Evolutionary conservation across 2,329 filamentous ascomycete species (phyloP).

Genomic region (Lecanoromycetidae sp.): DNA sequence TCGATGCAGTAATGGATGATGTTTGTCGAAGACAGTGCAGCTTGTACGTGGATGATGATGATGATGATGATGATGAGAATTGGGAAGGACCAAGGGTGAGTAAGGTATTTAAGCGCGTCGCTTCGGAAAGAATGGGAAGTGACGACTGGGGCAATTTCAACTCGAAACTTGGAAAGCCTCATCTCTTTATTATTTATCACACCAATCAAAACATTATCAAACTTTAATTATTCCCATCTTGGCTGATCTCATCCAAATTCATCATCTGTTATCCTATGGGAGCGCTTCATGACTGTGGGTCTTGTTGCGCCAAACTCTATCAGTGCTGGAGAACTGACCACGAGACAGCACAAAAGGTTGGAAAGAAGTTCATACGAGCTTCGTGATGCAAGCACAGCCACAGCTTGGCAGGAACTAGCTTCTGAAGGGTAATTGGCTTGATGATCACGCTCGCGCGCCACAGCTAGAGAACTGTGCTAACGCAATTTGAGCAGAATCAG

Average conservation of each 20-base stretch:
- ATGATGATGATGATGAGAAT: background rate
- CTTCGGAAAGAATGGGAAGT: background rate
- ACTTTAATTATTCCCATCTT: background rate
- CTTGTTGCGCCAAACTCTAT: background rate
- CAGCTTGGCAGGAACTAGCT: background rate
- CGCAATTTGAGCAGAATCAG: background rate
- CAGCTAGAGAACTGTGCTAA: background rate
- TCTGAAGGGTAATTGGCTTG: background rate
- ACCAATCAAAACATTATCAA: no score
- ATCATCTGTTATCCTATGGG: background rate
- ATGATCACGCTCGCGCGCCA: no score
- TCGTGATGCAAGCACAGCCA: conserved; percentile 1
- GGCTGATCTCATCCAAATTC: background rate
- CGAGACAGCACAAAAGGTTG: background rate
- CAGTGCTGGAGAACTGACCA: background rate
- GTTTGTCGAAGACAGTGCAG: no score
- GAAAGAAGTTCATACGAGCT: background rate
- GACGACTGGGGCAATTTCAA: conserved; percentile 10
- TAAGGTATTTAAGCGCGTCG: background rate
- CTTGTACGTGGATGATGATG: background rate
- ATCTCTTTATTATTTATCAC: conserved; percentile 11
- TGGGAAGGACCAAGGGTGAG: background rate
- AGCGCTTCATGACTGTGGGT: background rate
- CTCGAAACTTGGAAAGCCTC: conserved; percentile 5
- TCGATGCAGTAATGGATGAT: no score